Evolutionary conservation across 768 basidiomycete genomes (phyloP).

Genomic region (Leccinum fibrillosum): DNA sequence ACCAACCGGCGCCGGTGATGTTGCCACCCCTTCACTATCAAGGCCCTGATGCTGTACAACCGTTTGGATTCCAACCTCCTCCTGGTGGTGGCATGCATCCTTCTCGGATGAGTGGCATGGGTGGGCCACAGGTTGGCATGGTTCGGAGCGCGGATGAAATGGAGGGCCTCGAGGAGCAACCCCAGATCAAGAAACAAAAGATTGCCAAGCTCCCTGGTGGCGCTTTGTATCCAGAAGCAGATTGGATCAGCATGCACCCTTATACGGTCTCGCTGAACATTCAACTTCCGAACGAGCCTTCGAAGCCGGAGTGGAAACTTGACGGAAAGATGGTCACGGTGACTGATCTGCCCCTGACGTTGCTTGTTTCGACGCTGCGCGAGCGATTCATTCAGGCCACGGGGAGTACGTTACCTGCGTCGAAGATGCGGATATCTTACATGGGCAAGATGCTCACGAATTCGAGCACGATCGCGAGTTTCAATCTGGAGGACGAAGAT

Average conservation of each 20-base stretch:
- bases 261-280: constrained; percentile 85
- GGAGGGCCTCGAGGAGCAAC: constrained; percentile 67
- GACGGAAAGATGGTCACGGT: constrained; percentile 77
- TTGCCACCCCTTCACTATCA: constrained; percentile 84
- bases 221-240: constrained; percentile 77
- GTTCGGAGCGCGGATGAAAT: constrained; percentile 80
- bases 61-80: constrained; percentile 77
- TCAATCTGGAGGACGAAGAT: constrained; percentile 93
- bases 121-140: constrained; percentile 62
- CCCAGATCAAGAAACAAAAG: constrained; percentile 84
- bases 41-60: constrained; percentile 70
- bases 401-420: constrained; percentile 76
- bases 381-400: constrained; percentile 82
- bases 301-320: constrained; percentile 92
- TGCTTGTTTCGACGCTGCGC: constrained; percentile 84
- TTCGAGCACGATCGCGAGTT: constrained; percentile 74
- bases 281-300: constrained; percentile 77
- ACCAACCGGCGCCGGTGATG: constrained; percentile 67
- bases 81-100: constrained; percentile 68
- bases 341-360: constrained; percentile 77
- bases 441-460: constrained; percentile 86
- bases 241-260: constrained; percentile 91
- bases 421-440: constrained; percentile 77
- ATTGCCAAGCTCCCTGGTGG: constrained; percentile 86
- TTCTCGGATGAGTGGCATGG: constrained; percentile 59